phyloP scores from a whole-genome alignment of 1,139 yeast genomes.

The Pichia sp. region DNA sequence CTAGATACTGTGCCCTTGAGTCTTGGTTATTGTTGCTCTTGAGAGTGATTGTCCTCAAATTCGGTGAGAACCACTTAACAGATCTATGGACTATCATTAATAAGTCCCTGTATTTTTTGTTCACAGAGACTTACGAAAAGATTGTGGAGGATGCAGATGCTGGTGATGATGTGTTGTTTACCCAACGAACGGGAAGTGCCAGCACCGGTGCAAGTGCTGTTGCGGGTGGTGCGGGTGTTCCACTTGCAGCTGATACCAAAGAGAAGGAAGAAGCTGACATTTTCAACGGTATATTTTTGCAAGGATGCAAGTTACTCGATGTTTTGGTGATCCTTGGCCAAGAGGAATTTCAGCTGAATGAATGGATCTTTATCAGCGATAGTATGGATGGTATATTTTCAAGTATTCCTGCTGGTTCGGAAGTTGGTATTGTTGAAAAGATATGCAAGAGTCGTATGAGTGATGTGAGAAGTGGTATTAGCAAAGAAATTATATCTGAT shows the following conservation, averaged over 20 bases:
- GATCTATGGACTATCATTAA: constrained; percentile 68
- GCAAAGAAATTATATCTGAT: no score
- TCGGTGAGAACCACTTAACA: constrained; percentile 55
- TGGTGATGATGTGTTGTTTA: background rate
- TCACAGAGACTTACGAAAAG: constrained; percentile 41
- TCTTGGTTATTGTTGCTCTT: constrained; percentile 50
- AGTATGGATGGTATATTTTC: constrained; percentile 52
- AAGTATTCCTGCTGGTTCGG: constrained; percentile 28
- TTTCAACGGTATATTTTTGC: constrained; percentile 26
- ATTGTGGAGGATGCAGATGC: constrained; percentile 32
- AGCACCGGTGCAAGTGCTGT: no score
- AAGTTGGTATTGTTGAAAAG: constrained; percentile 42
- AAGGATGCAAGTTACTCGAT: constrained; percentile 74
- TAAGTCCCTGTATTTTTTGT: constrained; percentile 27
- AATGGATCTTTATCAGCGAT: constrained; percentile 81
- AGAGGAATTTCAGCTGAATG: constrained; percentile 75
- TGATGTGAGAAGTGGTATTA: background rate
- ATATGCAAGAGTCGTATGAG: no score
- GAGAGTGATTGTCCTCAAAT: constrained; percentile 55
- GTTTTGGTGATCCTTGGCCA: constrained; percentile 55
- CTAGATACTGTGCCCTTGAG: constrained; percentile 28
- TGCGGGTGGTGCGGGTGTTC: no score
- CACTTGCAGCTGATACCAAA: no score
- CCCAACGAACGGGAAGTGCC: no score
- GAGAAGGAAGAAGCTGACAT: no score